Base-by-base conservation (phyloP, 2,329 filamentous ascomycete genomes). In the Myriosclerotinia curreyana region DNA sequence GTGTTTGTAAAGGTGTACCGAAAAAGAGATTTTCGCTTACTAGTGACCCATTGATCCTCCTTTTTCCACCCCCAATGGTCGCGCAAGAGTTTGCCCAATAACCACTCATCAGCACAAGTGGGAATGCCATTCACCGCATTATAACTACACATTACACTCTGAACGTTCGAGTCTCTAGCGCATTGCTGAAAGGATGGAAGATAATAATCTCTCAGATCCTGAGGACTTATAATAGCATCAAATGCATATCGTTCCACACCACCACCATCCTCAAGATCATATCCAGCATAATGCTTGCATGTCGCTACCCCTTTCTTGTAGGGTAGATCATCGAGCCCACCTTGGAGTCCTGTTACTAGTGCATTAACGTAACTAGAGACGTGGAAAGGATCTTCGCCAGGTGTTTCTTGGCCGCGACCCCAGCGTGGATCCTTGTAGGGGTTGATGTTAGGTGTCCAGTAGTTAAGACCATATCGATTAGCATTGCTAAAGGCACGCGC, bases 151-250 rank as follows among this genome's bases (percentile, higher is more conserved):
- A 86, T 86, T 67, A 87, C 77, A 42, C 85, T 86, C 20, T 79
- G 78, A 4, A 82, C 82, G 53, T 81, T 79, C 4, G 81, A 80
- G 70, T 86, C 83, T 14, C 82, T 78, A 52, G 81, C 84, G 73
- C 86, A 89, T 72, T 80, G 80, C 70, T 87, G 78, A 76, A 90
- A 90, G 0, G 86, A 81, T 1, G 84, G 86, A 49, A 88, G 79
- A 70, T 88, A 90, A 75, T 89, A 90, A 69, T 89, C 87, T 0
- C 82, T 79, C 5, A 90, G 75, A 66, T 91, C 87, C 68, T 89
- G 87, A 56, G 79, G 76, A 12, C 79, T 77, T 65, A 87, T 82
- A 15, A 80, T 76, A 7, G 85, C 80, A 71, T 88, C 79, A 66
- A 85, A 87, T 20, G 80, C 79, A 71, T 81, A 79, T 14, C 82